Evolutionary conservation across 805 yeast genomes (phyloP), one percentile per base, ranked within the genome.

Genomic region (Ogataea saltuana): DNA sequence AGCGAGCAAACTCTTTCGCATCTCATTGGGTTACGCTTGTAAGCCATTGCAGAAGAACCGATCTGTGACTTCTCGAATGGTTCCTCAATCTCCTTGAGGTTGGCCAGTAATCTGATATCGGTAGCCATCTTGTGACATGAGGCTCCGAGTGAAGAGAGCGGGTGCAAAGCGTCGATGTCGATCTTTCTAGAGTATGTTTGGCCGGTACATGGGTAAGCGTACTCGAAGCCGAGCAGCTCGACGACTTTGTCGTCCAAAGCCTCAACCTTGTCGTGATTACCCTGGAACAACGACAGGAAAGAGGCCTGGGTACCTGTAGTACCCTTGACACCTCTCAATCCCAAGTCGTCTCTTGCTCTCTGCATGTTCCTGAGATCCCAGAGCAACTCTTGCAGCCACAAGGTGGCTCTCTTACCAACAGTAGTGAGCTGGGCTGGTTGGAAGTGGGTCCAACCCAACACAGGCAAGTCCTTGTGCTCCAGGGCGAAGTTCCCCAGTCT

Each of bases 1-100:
- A 93, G 78, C n/a, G 99, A 93, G 73, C 99, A 93, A 47, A 93
- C 97, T 69, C 99, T 83, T 75, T 93, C 99, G 64, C 91, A 85
- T 75, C 99, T 85, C 99, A 93, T 93, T 69, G 99, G 99, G 73
- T 93, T 93, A 74, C 99, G 85, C 80, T 93, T 93, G 76, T 93
- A 93, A 22, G 99, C 99, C 99, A 93, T 93, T 32, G 99, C 99
- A 43, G 88, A 79, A 10, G 97, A 89, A 31, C 99, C 99, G 62
- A 93, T 93, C 76, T 93, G 99, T n/a, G 90, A 81, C 72, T 87
- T 88, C 75, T 93, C 99, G 64, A 93, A 93, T 21, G 99, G 99
- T 71, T 93, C 99, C 73, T 93, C 99, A 54, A 93, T 71, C 74
- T 93, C 99, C 72, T 93, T 93, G 73, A 93, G 79, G 71, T 93